Evolutionary conservation across 306 rosid species (phyloP).

Genomic region (Mucuna pruriens): DNA sequence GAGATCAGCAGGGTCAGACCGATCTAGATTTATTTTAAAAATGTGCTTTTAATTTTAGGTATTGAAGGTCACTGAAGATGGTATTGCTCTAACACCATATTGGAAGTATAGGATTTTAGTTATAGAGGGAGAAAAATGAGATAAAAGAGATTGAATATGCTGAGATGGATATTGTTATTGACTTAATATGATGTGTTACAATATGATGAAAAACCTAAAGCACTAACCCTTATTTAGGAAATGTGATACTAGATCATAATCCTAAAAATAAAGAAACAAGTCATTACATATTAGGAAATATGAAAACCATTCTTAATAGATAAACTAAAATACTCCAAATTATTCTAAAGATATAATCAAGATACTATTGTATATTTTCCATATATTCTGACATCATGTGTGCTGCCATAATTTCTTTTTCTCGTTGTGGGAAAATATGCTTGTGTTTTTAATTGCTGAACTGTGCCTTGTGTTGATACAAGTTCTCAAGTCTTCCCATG

Average conservation of each 20-base stretch:
- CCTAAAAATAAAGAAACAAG: background rate
- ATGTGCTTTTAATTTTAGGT: too few species aligned
- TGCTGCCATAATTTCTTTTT: background rate
- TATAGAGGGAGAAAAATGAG: background rate
- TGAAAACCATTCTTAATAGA: background rate
- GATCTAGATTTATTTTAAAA: too few species aligned
- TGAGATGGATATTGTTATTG: background rate
- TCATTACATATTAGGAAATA: background rate
- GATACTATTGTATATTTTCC: background rate
- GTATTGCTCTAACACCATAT: background rate
- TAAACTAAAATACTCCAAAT: background rate
- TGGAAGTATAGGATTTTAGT: background rate
- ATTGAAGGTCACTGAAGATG: background rate
- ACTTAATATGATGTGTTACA: background rate
- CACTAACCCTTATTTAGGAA: background rate
- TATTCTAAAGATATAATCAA: background rate
- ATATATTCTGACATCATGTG: background rate
- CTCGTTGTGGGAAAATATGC: background rate
- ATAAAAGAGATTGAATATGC: background rate
- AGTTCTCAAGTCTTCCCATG: background rate
- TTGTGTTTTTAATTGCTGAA: conserved; percentile 4
- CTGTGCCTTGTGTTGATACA: background rate
- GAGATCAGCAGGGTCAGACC: too few species aligned
- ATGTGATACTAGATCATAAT: background rate
- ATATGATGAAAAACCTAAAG: background rate